A percentile compares a stretch with the other conserved stretches of the same genome.
These are phyloP conservation scores for Epichloe sylvatica DNA, from an alignment of 2,329 filamentous ascomycete genomes.

Conservation along the genomic window DNA sequence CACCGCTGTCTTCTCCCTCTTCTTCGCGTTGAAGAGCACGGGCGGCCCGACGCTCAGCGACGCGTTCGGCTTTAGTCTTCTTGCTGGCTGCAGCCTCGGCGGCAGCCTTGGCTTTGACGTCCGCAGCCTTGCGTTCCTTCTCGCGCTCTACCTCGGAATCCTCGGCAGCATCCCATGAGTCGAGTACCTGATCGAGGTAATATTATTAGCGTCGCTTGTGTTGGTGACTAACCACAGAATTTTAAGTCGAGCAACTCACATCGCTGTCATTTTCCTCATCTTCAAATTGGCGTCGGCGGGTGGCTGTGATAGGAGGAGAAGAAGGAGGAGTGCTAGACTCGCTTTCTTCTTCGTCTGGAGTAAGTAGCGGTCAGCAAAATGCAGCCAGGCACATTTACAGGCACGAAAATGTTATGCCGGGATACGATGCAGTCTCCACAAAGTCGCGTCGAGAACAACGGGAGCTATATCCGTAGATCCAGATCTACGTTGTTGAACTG, in stretches of 20 bases:
- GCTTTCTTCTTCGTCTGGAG: constrained; percentile 26
- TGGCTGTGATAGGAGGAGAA: constrained; percentile 25
- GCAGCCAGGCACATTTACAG: constrained; percentile 2
- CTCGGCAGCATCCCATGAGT: constrained; percentile 93
- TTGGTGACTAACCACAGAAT: too few species aligned
- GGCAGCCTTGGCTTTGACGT: constrained; percentile 77
- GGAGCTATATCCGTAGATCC: constrained; percentile 2
- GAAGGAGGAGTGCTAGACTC: constrained; percentile 22
- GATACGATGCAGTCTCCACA: constrained; percentile 4
- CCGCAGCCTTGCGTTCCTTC: constrained; percentile 77
- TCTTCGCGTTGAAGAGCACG: constrained; percentile 39
- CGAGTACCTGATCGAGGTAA: constrained; percentile 52
- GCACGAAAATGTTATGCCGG: background rate
- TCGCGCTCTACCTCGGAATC: constrained; percentile 95
- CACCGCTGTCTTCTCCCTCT: constrained; percentile 43
- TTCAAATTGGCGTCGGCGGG: constrained; percentile 55
- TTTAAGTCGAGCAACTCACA: constrained; percentile 35
- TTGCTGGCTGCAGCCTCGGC: constrained; percentile 79
- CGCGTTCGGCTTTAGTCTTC: constrained; percentile 76
- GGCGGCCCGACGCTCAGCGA: constrained; percentile 61
- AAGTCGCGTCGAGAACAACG: background rate
- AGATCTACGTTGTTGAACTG: background rate
- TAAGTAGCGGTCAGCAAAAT: constrained; percentile 11
- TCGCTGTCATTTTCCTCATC: constrained; percentile 81
- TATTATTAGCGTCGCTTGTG: constrained; percentile 1